Evolutionary conservation across 441 rosid species (phyloP).

Genomic region (Breynia disticha): DNA sequence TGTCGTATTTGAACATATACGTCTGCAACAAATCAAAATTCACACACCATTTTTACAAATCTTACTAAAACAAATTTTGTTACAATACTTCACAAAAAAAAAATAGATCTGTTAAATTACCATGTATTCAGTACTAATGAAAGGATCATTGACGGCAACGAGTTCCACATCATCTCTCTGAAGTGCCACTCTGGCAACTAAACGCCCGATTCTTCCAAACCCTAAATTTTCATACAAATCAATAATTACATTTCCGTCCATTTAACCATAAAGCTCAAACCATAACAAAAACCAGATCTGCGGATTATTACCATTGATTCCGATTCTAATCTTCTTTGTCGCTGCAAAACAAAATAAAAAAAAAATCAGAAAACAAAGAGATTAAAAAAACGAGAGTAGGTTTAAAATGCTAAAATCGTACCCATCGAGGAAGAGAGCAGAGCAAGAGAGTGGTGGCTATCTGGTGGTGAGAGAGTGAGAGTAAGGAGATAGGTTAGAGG

Average conservation of each 20-base stretch:
- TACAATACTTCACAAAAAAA: no score
- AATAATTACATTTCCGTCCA: not conserved
- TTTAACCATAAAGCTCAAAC: not conserved
- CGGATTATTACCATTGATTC: constrained; percentile 44
- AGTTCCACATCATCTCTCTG: constrained; percentile 74
- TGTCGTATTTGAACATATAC: constrained; percentile 76
- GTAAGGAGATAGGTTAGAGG: not conserved
- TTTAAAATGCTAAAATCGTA: no score
- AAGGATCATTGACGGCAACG: constrained; percentile 71
- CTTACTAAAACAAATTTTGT: no score
- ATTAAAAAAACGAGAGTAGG: no score
- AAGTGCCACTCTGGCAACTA: constrained; percentile 69
- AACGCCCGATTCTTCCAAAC: constrained; percentile 72
- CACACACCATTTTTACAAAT: not conserved
- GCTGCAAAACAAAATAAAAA: constrained; percentile 14
- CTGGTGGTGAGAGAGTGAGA: not conserved
- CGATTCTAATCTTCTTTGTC: constrained; percentile 51
- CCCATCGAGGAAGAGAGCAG: not conserved
- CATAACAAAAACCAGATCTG: not conserved
- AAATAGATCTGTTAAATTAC: no score
- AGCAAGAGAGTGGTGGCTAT: not conserved
- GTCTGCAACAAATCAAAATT: constrained; percentile 27
- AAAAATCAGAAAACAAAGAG: not conserved
- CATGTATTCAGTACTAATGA: constrained; percentile 67
- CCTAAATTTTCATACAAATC: constrained; percentile 21